Base-by-base conservation (phyloP, 2,329 filamentous ascomycete species). In the Colletotrichum filicis region DNA sequence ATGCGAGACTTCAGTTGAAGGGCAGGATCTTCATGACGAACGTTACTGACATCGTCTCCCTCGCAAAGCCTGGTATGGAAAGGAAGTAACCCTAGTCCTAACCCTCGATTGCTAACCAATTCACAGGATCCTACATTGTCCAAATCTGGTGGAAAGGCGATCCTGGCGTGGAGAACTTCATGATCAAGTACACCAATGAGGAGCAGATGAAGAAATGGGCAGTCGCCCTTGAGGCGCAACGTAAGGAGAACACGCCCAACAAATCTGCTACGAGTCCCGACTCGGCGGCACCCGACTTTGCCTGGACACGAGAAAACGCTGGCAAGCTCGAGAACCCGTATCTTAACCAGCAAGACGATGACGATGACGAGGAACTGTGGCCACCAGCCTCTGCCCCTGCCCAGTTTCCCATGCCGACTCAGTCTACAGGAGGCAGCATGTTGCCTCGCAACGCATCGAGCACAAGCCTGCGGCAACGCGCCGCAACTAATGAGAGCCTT, bases 141-240 rank as follows among this genome's bases (percentile, higher is more conserved):
- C 96, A 98, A 80, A 98, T 99, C 68, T 98, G 95, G 88, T 99
- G 97, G 97, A 98, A 97, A 83, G 96, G 96, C 42, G 96, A 98
- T 76, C 95, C 95, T 0, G 95, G 94, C 4, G 95, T 98, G 37
- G 96, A 99, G 80, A 98, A 97, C 79, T 98, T 99, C 82, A 92
- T 96, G 78, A 97, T 99, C 80, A 94, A 94, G 76, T 98, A 98
- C 82, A 89, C 91, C 63, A 97, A 96, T 74, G 97, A 99, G 81
- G 95, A 98, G 76, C 91, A 89, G 16, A 95, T 98, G 92, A 95
- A 93, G 83, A 98, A 96, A 80, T 99, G 97, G 97, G 92, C 93
- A 32, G 87, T 87, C 9, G 92, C 94, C 53, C 91, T 98, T 30
- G 94, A 97, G 76, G 87, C 85, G 2, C 95, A 98, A 82, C 89